Base-by-base conservation (phyloP, 129 eudicot genomes). In the Artemisia tridentata region DNA sequence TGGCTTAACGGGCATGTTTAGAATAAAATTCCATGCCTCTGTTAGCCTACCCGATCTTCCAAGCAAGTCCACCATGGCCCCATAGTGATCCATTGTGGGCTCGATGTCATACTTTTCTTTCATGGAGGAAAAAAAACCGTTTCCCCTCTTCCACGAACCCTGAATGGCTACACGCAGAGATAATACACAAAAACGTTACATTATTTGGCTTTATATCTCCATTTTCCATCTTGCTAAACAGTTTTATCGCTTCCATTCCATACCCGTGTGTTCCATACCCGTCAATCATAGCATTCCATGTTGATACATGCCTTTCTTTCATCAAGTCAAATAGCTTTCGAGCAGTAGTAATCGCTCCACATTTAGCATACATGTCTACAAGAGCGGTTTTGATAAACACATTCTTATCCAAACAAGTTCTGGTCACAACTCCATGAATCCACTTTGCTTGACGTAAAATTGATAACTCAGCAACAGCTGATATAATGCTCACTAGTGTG, bases 251-350 rank as follows among this genome's bases (percentile, higher is more conserved):
- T 72, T 72, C 84, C 63, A 14, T 65, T 51, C 91, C 99, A 41
- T 79, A 82, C 12, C 99, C 99, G 15, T 95, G 99, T 3, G 96
- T 87, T 21, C 99, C 99, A 47, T 90, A 95, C 75, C 97, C 99
- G 66, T 95, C 99, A 29, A 95, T 95, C 99, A 90, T 95, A 16
- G 90, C 88, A 68, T 95, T 95, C 99, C 99, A 95, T 64, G 99
- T 85, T 10, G 91, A 87, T 14, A 90, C 87, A 38, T 95, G 97
- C 21, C 79, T 84, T 71, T 85, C 84, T 16, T 73, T 76, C 97
- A 87, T 87, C 52, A 48, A 54, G 53, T 95, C 86, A 55, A 95
- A 95, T 13, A 95, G 72, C 74, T 82, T 84, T 79, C 93, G 81
- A 21, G 99, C 97, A 0, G 81, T 85, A 16, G 56, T 70, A 58